Base-by-base conservation (phyloP, 805 yeast genomes). In the Metschnikowia proteae region DNA sequence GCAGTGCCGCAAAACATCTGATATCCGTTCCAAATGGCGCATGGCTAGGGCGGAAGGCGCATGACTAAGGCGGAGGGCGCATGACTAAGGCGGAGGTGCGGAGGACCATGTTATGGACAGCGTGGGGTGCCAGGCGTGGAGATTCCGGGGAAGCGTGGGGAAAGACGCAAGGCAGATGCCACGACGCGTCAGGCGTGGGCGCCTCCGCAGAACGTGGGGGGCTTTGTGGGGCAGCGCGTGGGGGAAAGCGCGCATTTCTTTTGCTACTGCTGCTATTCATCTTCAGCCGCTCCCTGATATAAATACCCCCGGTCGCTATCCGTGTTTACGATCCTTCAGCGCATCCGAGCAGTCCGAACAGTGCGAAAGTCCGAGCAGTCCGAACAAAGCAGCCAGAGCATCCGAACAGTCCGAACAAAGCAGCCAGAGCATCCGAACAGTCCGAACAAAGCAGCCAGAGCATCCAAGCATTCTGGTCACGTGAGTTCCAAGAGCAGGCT, bases 271-370 rank as follows among this genome's bases (percentile, higher is more conserved):
- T 26, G 37, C 34, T 17, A 26, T 13, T 25, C 31, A 30, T 22
- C 43, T n/a, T 17, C 33, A 38, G 42, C 42, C 33, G 42, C 32
- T 38, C 22, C 22, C 30, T 39, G 35, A 25, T 39, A 39, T 39
- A 39, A 39, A 39, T 39, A 39, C 43, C 26, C 43, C 5, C 26
- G 33, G 11, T 34, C 22, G 11, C 6, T 6, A 9, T 34, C 17
- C 17, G 17, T 2, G 17, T 17, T 17, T 17, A 17, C 17, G 26
- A 34, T 5, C 25, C 25, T 7, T 17, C 17, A 17, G 17, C 17
- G 17, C 17, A 17, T 17, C 17, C 1, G 17, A 17, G 17, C 17
- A 17, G n/a, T n/a, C n/a, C n/a, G n/a, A n/a, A n/a, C n/a, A n/a
- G n/a, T n/a, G n/a, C n/a, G n/a, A n/a, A n/a, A n/a, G n/a, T n/a